phyloP scores from a whole-genome alignment of 2,329 filamentous ascomycete species.

The Septoria petroselini region DNA sequence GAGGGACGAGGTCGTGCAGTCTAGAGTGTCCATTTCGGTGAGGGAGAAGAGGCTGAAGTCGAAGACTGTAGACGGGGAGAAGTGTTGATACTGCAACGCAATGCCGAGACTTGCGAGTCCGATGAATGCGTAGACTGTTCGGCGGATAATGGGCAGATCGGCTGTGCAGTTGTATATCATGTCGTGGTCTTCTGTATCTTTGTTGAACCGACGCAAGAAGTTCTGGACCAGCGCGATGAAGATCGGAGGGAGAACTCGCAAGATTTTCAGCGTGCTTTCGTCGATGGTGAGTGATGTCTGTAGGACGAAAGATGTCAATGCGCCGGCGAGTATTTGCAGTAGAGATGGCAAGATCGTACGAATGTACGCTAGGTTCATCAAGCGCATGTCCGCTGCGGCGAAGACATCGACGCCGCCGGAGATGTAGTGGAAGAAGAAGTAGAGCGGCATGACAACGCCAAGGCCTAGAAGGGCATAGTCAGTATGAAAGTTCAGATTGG shows the following conservation, averaged over 20 bases:
- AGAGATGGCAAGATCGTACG: slow-evolving; percentile 32
- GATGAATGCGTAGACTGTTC: slow-evolving; percentile 12
- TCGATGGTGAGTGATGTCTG: background rate
- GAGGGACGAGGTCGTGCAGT: background rate
- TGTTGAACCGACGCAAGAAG: slow-evolving; percentile 27
- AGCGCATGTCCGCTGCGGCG: slow-evolving; percentile 36
- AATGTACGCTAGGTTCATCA: slow-evolving; percentile 33
- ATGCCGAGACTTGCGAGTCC: background rate
- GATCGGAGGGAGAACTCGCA: slow-evolving; percentile 22
- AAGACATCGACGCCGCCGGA: slow-evolving; percentile 38
- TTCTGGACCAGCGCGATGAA: slow-evolving; percentile 21
- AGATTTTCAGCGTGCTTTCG: slow-evolving; percentile 1
- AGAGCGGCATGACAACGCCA: slow-evolving; percentile 38
- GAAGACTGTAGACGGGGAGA: slow-evolving; percentile 4
- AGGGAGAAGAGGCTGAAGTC: slow-evolving; percentile 1
- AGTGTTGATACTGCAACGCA: background rate
- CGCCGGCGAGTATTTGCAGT: background rate
- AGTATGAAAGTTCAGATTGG: too few species aligned
- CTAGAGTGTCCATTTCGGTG: slow-evolving; percentile 2
- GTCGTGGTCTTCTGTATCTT: slow-evolving; percentile 26
- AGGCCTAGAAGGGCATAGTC: slow-evolving; percentile 15
- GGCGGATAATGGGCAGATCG: slow-evolving; percentile 21
- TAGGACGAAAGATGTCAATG: background rate
- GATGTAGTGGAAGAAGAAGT: slow-evolving; percentile 42
- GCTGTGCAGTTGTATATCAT: slow-evolving; percentile 14